These are phyloP conservation scores for Rhodotorula sp. DNA, from an alignment of 1,284 basidiomycete genomes.

Conservation along the genomic window DNA sequence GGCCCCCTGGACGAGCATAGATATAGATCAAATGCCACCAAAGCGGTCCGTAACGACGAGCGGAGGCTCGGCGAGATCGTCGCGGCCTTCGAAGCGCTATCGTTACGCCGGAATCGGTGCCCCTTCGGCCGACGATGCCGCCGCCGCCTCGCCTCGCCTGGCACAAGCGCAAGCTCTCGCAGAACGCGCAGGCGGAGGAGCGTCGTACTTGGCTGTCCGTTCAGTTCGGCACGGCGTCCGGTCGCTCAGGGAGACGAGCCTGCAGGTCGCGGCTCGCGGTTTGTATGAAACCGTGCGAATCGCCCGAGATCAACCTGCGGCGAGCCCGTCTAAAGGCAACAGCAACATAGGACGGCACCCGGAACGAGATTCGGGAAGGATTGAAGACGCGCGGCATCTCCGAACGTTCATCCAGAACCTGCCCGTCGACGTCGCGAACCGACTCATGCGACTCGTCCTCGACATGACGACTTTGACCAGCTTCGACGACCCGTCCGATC, in stretches of 20 bases:
- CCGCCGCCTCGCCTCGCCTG: slow-evolving; percentile 12
- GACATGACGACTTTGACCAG: slow-evolving; percentile 1
- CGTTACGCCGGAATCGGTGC: slow-evolving; percentile 9
- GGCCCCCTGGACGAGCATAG: not conserved
- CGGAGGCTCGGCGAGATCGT: not conserved
- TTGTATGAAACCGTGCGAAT: slow-evolving; percentile 22
- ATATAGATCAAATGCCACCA: slow-evolving; percentile 9
- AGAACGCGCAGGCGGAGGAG: slow-evolving; percentile 30
- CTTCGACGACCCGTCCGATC: slow-evolving; percentile 20
- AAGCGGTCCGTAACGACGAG: slow-evolving; percentile 3
- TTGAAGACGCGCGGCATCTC: slow-evolving; percentile 8
- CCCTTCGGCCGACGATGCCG: slow-evolving; percentile 8
- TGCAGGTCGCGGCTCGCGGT: slow-evolving; percentile 18
- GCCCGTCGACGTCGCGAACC: slow-evolving; percentile 20
- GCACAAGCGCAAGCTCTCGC: slow-evolving; percentile 14
- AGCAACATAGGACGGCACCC: slow-evolving; percentile 30
- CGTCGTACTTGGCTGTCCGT: slow-evolving; percentile 18
- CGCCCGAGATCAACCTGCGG: not conserved
- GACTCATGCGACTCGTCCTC: slow-evolving; percentile 23
- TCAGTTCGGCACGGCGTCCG: not conserved
- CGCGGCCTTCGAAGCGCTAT: slow-evolving; percentile 16
- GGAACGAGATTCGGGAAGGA: slow-evolving; percentile 7
- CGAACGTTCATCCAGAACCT: slow-evolving; percentile 16
- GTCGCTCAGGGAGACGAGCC: slow-evolving; percentile 12
- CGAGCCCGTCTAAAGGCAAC: not conserved